Evolutionary conservation across 306 rosid genomes (phyloP), one percentile per base, ranked within the genome.

Genomic region (Gastrolobium bilobum): DNA sequence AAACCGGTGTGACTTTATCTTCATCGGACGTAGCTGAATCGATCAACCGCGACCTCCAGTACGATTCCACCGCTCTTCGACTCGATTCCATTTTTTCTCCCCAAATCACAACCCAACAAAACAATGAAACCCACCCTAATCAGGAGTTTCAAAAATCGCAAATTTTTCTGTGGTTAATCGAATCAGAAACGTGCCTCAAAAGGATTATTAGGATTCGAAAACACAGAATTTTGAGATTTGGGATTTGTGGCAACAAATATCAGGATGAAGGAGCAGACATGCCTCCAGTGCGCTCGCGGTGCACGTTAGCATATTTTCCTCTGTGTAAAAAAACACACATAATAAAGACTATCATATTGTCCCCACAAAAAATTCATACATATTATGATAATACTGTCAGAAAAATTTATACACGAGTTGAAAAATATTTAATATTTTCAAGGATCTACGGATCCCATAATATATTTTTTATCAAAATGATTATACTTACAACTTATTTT

Each of bases 41-140:
- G 80, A 96, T 82, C 93, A 93, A 72, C 59, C 97, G 80, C 31
- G 98, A 91, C 67, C 98, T 87, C 99, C 98, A 91, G 70, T 91
- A 96, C 42, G 99, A 90, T 78, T 96, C 99, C 79, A 96, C 99
- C 40, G 98, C 99, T 90, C 99, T 90, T 63, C 99, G 85, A 85
- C 99, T 93, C 66, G 98, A 83, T 78, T 96, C 99, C 99, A 96
- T 96, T 64, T 42, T 42, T 39, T n/a, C 35, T 58, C 84, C 73
- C 75, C 31, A 75, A 79, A 33, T 40, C 76, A 72, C 81, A 81
- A 62, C 57, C 65, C 68, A 6, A 11, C 15, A 7, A 39, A 4
- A 35, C 9, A 37, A 20, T 20, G 64, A 75, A 77, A 73, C 42
- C 79, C 68, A 52, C 42, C 77, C 65, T 54, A 81, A 85, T 7